These are phyloP conservation scores for Neoboletus subvelutipes DNA, from an alignment of 768 basidiomycete species.

Conservation along the genomic window DNA sequence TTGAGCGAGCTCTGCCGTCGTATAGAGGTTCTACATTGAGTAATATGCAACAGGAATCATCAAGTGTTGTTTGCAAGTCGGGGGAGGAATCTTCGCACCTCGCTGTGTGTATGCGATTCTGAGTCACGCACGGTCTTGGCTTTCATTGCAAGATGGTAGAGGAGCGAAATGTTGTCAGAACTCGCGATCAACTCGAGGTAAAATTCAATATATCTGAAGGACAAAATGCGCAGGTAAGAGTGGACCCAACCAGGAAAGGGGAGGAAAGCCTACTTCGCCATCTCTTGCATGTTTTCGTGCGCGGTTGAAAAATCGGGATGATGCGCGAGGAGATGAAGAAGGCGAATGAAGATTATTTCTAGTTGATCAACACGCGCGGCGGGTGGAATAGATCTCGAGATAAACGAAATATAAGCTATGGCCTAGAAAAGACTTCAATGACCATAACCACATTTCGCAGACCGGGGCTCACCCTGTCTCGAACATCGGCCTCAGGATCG, in stretches of 20 bases:
- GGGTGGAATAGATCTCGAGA: slow-evolving; percentile 47
- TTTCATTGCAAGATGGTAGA: slow-evolving; percentile 80
- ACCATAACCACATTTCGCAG: background rate
- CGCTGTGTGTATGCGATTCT: slow-evolving; percentile 62
- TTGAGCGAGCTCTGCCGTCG: slow-evolving; percentile 85
- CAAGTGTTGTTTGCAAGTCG: background rate
- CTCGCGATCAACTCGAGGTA: slow-evolving; percentile 78
- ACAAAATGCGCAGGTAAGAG: background rate
- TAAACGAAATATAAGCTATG: slow-evolving; percentile 51
- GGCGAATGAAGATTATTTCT: slow-evolving; percentile 80
- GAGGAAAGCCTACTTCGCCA: slow-evolving; percentile 64
- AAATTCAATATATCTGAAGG: slow-evolving; percentile 78
- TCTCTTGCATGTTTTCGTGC: slow-evolving; percentile 69
- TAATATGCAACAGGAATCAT: background rate
- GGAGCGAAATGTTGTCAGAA: slow-evolving; percentile 78
- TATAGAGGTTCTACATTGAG: slow-evolving; percentile 72
- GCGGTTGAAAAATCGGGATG: slow-evolving; percentile 86
- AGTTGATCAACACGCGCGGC: slow-evolving; percentile 63
- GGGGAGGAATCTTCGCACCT: slow-evolving; percentile 43
- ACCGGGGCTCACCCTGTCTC: slow-evolving; percentile 49
- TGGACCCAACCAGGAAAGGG: background rate
- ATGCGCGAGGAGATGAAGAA: slow-evolving; percentile 87
- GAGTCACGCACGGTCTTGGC: slow-evolving; percentile 86
- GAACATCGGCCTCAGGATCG: slow-evolving; percentile 87
- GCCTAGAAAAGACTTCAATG: slow-evolving; percentile 41